These are phyloP conservation scores for Eurotiales sp. DNA, from an alignment of 2,329 filamentous ascomycete genomes.

Conservation along the genomic window DNA sequence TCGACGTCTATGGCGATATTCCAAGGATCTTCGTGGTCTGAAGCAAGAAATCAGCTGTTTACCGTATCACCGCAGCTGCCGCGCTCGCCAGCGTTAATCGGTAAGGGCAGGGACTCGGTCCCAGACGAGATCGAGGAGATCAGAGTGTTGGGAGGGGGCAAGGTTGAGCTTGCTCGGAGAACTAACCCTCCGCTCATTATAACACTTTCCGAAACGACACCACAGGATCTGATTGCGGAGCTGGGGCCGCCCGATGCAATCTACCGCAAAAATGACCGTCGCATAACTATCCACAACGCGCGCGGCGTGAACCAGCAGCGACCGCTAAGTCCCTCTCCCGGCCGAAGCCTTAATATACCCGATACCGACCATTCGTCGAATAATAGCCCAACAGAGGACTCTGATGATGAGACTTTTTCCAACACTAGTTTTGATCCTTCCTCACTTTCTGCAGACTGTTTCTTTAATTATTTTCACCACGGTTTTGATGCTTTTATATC, in stretches of 20 bases:
- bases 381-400: constrained; percentile 67
- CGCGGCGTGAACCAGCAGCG: constrained; percentile 29
- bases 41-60: constrained; percentile 73
- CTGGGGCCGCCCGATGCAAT: constrained; percentile 91
- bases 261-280: constrained; percentile 84
- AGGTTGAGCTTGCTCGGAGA: constrained; percentile 71
- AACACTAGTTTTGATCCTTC: constrained; percentile 59
- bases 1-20: constrained; percentile 90
- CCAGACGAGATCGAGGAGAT: constrained; percentile 85
- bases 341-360: constrained; percentile 42
- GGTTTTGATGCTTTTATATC: constrained; percentile 95
- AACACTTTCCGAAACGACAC: constrained; percentile 76
- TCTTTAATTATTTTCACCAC: constrained; percentile 96
- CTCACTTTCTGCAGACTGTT: constrained; percentile 56
- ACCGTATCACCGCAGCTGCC: constrained; percentile 69
- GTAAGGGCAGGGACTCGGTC: constrained; percentile 71
- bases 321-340: constrained; percentile 33
- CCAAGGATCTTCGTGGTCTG: constrained; percentile 83
- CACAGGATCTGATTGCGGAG: constrained; percentile 86
- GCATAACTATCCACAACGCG: constrained; percentile 72
- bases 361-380: constrained; percentile 74
- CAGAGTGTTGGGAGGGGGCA: constrained; percentile 72
- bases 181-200: constrained; percentile 67
- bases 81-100: constrained; percentile 64
- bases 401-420: constrained; percentile 55